Base-by-base conservation (phyloP, 2,329 filamentous ascomycete genomes). In the Aschersonia sp. region DNA sequence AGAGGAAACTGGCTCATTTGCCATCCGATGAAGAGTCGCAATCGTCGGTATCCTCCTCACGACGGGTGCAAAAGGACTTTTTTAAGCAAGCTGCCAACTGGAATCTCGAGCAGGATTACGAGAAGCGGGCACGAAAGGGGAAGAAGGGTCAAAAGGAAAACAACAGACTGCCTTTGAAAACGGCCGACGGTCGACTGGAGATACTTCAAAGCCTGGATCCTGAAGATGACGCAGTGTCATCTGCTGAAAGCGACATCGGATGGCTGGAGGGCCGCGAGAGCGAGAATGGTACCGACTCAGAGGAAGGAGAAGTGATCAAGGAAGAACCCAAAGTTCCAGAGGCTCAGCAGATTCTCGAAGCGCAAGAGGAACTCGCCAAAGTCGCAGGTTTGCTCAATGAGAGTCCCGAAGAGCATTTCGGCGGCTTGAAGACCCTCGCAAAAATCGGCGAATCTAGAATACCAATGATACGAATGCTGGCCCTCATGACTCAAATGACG, bases 41-140 rank as follows among this genome's bases (percentile, higher is more conserved):
- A 54, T 53, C 61, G 14, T 53, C 61, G 14, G 59, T 55, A 32
- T 50, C 57, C 31, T 57, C 58, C 6, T 62, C 60, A 4, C 63
- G 59, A 50, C 70, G 66, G 47, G 63, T 70, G n/a, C 73, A 78
- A 49, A 76, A 76, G 55, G 74, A 76, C 47, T 88, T 89, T 63
- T 76, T 86, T 67, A 78, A 78, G 57, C 82, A 78, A 58, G 87
- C 85, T 5, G 74, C 85, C 50, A 82, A 80, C 65, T 97, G 90
- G 88, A 81, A 95, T 59, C 75, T 95, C 45, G 92, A 95, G 68
- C 85, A 94, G 60, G 83, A 87, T 63, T 97, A 96, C 70, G 88
- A 94, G 64, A 77, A 77, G 51, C 79, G 80, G 55, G 81, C 85
- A 44, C 76, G 86, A 56, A 92, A 92, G 63, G 82, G 79, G 59